phyloP scores from a whole-genome alignment of 257 asterid genomes.

The Gentiana macrophylla region DNA sequence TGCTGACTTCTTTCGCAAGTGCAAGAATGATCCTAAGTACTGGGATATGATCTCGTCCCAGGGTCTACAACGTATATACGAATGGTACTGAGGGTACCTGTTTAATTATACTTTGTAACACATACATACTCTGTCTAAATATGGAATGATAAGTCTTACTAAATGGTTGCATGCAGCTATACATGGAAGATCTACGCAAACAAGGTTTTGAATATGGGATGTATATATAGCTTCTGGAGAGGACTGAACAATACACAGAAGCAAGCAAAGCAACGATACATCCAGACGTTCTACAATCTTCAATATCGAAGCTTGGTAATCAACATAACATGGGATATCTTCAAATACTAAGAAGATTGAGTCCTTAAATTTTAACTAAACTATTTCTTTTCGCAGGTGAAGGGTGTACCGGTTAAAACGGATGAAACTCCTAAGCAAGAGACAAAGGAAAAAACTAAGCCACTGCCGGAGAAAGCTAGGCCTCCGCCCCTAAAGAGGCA shows the following conservation, averaged over 20 bases:
- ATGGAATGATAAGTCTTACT: not conserved
- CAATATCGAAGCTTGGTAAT: conserved; percentile 64
- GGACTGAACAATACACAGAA: conserved; percentile 44
- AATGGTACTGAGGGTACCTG: conserved; percentile 35
- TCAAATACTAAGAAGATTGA: not conserved
- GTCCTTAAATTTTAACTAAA: not conserved
- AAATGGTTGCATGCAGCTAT: conserved; percentile 38
- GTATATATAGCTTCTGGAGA: conserved; percentile 77
- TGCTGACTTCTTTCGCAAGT: conserved; percentile 67
- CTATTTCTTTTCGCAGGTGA: conserved; percentile 34
- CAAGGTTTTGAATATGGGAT: conserved; percentile 76
- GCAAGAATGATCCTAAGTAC: conserved; percentile 49
- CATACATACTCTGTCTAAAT: not conserved
- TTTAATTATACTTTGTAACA: not conserved
- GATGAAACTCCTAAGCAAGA: conserved; percentile 44
- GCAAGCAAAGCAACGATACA: conserved; percentile 63
- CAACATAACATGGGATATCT: not conserved
- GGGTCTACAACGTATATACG: conserved; percentile 68
- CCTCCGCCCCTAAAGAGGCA: conserved; percentile 35
- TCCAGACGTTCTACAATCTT: conserved; percentile 66
- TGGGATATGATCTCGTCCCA: conserved; percentile 63
- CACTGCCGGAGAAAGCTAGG: conserved; percentile 38
- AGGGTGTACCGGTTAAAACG: conserved; percentile 28
- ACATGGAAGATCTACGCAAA: conserved; percentile 92
- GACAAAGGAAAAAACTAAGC: conserved; percentile 41